Conservation (phyloP, 768 basidiomycete species). For the Podaxis sp. region DNA sequence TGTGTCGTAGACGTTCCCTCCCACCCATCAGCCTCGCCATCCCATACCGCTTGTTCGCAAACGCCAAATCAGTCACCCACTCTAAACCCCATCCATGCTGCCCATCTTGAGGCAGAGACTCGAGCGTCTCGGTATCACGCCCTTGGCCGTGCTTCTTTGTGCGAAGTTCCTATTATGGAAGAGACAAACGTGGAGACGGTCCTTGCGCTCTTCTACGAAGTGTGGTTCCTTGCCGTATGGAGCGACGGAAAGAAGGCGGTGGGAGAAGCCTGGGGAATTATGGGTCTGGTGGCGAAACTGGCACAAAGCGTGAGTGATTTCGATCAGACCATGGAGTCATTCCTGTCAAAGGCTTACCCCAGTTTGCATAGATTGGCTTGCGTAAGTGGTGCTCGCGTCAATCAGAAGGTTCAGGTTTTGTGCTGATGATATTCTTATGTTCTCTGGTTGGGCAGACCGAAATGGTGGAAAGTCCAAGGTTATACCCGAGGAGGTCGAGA, state of each 20-base stretch:
- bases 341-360: constrained; percentile 6
- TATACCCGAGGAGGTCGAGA: constrained; percentile 67
- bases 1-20: constrained; percentile 49
- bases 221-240: constrained; percentile 66
- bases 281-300: constrained; percentile 55
- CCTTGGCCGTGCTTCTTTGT: constrained; percentile 52
- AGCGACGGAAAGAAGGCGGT: constrained; percentile 66
- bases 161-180: constrained; percentile 62
- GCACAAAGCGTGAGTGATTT: constrained; percentile 52
- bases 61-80: background rate
- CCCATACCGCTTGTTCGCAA: background rate
- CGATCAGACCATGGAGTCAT: background rate
- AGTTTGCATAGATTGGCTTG: constrained; percentile 44
- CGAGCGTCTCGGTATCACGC: constrained; percentile 41
- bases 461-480: constrained; percentile 61
- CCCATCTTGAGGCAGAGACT: constrained; percentile 50
- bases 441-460: constrained; percentile 40
- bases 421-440: constrained; percentile 5
- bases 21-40: constrained; percentile 16
- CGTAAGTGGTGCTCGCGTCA: constrained; percentile 34
- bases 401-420: background rate
- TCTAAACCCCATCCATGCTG: constrained; percentile 14
- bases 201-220: constrained; percentile 52
- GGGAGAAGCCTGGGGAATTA: constrained; percentile 51
- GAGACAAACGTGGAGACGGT: constrained; percentile 66